phyloP scores from a whole-genome alignment of 805 yeast species.

The Starmerella bombi region DNA sequence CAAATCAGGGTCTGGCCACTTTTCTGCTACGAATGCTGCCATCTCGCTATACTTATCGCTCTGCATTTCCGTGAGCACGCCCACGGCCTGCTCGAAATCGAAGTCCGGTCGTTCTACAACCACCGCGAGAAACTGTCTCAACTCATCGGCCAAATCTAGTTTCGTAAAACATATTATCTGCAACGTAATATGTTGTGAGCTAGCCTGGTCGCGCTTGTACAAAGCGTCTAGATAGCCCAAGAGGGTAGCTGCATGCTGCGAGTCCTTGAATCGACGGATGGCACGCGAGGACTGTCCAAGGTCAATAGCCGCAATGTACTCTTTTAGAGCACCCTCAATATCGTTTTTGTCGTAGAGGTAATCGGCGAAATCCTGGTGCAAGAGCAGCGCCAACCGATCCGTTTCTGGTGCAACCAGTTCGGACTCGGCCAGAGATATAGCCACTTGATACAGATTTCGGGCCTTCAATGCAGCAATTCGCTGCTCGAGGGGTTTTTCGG shows the following conservation, averaged over 20 bases:
- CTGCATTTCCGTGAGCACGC: constrained; percentile 38
- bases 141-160: constrained; percentile 44
- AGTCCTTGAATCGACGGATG: constrained; percentile 65
- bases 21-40: constrained; percentile 57
- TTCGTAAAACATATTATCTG: constrained; percentile 70
- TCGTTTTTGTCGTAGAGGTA: constrained; percentile 54
- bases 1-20: constrained; percentile 55
- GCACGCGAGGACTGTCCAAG: constrained; percentile 58
- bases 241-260: constrained; percentile 53
- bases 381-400: constrained; percentile 15
- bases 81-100: constrained; percentile 55
- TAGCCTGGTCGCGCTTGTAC: constrained; percentile 41
- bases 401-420: background rate
- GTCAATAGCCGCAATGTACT: constrained; percentile 49
- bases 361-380: constrained; percentile 52
- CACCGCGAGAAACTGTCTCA: constrained; percentile 43
- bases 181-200: constrained; percentile 71
- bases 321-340: constrained; percentile 55
- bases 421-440: constrained; percentile 47
- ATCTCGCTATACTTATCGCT: constrained; percentile 55
- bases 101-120: constrained; percentile 34
- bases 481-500: constrained; percentile 52
- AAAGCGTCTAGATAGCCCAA: constrained; percentile 51
- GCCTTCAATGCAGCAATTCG: constrained; percentile 57
- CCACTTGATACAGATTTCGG: constrained; percentile 58